These are phyloP conservation scores for Penicillium salamii DNA, from an alignment of 495 filamentous ascomycete genomes.

Conservation along the genomic window DNA sequence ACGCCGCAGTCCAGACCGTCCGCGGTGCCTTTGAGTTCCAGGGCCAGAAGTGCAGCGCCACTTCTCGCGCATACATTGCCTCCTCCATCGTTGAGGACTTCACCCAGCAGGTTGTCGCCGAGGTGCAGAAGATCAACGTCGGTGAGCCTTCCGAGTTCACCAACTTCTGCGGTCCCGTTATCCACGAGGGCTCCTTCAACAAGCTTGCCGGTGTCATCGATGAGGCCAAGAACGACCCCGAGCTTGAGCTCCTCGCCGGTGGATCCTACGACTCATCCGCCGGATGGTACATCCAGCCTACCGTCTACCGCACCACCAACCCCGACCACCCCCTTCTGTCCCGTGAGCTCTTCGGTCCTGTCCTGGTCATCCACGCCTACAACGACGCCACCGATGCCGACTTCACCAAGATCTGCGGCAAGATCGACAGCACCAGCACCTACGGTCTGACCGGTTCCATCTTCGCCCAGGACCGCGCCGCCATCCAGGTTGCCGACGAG, in stretches of 20 bases:
- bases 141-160: conserved; percentile 67
- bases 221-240: conserved; percentile 57
- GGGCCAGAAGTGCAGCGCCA: conserved; percentile 85
- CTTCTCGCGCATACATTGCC: conserved; percentile 71
- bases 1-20: conserved; percentile 74
- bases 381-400: conserved; percentile 51
- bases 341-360: conserved; percentile 63
- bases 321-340: conserved; percentile 59
- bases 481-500: conserved; percentile 66
- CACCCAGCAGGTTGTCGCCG: conserved; percentile 55
- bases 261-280: conserved; percentile 57
- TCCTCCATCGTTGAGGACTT: conserved; percentile 68
- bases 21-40: conserved; percentile 84
- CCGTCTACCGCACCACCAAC: conserved; percentile 64
- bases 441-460: conserved; percentile 80
- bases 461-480: conserved; percentile 70
- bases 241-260: conserved; percentile 59
- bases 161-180: conserved; percentile 58
- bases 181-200: conserved; percentile 53
- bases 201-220: conserved; percentile 57
- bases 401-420: conserved; percentile 49
- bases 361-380: conserved; percentile 60
- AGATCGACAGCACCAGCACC: conserved; percentile 63
- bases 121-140: conserved; percentile 63
- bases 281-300: conserved; percentile 67